Percentiles rank a stretch among this genome's conserved stretches.
Evolutionary conservation across 2,329 filamentous ascomycete species (phyloP).

Genomic region (Ascochyta koolunga): DNA sequence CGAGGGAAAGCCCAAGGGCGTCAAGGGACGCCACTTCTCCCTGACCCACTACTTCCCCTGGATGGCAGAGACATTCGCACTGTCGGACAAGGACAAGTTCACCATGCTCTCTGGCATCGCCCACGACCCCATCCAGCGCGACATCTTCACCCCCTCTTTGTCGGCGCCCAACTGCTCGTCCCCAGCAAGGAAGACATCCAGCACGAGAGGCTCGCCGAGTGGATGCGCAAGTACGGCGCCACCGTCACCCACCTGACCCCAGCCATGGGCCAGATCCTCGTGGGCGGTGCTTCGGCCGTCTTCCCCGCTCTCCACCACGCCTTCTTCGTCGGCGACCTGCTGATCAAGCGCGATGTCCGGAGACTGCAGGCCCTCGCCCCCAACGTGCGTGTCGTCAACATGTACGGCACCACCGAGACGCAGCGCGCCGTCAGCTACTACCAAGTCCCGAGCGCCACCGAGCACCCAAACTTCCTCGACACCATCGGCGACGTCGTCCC

Average conservation of each 20-base stretch:
- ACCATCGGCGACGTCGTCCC: slow-evolving; percentile 77
- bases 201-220: slow-evolving; percentile 84
- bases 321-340: slow-evolving; percentile 90
- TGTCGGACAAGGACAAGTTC: slow-evolving; percentile 75
- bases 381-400: slow-evolving; percentile 79
- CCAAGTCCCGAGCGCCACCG: slow-evolving; percentile 70
- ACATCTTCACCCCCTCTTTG: slow-evolving; percentile 93
- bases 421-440: slow-evolving; percentile 82
- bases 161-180: slow-evolving; percentile 79
- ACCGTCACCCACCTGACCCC: slow-evolving; percentile 91
- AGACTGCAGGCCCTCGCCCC: slow-evolving; percentile 76
- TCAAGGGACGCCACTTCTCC: slow-evolving; percentile 84
- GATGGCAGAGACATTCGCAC: slow-evolving; percentile 85
- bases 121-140: slow-evolving; percentile 67
- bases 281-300: slow-evolving; percentile 78
- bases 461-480: slow-evolving; percentile 69
- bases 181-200: slow-evolving; percentile 83
- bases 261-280: slow-evolving; percentile 93
- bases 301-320: slow-evolving; percentile 79
- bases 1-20: slow-evolving; percentile 84
- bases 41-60: slow-evolving; percentile 87
- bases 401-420: slow-evolving; percentile 90
- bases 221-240: slow-evolving; percentile 77
- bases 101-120: slow-evolving; percentile 86
- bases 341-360: slow-evolving; percentile 83